Percentiles rank a stretch among this genome's conserved stretches.
Evolutionary conservation across 495 filamentous ascomycete genomes (phyloP).

Genomic region (Daldinia caldariorum): DNA sequence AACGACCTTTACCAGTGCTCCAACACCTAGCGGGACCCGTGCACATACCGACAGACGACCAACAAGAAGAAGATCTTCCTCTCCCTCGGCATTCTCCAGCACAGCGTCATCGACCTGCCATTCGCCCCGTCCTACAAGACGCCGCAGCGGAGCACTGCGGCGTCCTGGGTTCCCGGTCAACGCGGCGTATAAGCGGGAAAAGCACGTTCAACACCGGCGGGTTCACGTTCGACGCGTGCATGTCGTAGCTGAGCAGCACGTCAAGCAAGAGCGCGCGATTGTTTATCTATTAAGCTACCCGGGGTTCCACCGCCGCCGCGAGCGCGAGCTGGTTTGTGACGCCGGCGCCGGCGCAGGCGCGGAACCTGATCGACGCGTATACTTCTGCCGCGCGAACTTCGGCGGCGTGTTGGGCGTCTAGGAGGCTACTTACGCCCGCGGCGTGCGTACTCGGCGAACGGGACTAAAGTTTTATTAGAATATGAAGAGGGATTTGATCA

Average conservation of each 20-base stretch:
- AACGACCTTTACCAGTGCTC: slow-evolving; percentile 50
- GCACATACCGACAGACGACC: slow-evolving; percentile 53
- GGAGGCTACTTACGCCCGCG: slow-evolving; percentile 68
- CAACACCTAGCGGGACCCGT: slow-evolving; percentile 58
- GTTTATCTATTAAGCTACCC: too few relatives aligned
- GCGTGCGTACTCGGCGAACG: slow-evolving; percentile 58
- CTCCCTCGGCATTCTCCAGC: slow-evolving; percentile 68
- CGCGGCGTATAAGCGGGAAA: slow-evolving; percentile 45
- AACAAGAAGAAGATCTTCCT: slow-evolving; percentile 74
- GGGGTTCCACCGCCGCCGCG: slow-evolving; percentile 45
- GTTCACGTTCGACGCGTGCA: slow-evolving; percentile 57
- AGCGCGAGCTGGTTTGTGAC: slow-evolving; percentile 53
- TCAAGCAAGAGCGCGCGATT: slow-evolving; percentile 53
- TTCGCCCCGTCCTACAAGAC: slow-evolving; percentile 80
- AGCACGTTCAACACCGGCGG: slow-evolving; percentile 29
- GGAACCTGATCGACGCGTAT: slow-evolving; percentile 63
- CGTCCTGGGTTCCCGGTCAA: slow-evolving; percentile 53
- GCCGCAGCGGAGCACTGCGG: slow-evolving; percentile 62
- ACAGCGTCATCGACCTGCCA: slow-evolving; percentile 66
- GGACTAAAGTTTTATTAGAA: slow-evolving; percentile 55
- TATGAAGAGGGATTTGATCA: slow-evolving; percentile 50
- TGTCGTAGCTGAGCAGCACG: slow-evolving; percentile 39
- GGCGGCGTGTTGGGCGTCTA: slow-evolving; percentile 80
- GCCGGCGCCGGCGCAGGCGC: slow-evolving; percentile 59
- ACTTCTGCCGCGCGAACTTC: slow-evolving; percentile 63